Conservation (phyloP, 352 stramenopile species). For the Globisporangium cederbergense region DNA sequence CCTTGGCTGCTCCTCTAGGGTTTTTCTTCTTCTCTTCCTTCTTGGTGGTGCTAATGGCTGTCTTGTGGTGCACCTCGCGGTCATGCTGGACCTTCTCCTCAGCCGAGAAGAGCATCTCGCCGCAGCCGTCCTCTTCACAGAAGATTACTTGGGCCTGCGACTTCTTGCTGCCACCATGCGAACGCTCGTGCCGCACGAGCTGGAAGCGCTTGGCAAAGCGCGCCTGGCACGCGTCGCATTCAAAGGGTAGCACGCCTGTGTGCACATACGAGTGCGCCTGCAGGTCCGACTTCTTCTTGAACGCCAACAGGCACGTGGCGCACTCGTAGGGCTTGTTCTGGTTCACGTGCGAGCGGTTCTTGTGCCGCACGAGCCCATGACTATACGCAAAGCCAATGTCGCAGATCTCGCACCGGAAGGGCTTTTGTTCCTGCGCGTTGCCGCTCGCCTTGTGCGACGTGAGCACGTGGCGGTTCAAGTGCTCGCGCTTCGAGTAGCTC, state of each 20-base stretch:
- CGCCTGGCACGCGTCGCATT: constrained; percentile 54
- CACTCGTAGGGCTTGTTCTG: constrained; percentile 57
- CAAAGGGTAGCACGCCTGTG: constrained; percentile 69
- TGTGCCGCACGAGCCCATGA: constrained; percentile 57
- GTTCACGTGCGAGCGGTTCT: constrained; percentile 46
- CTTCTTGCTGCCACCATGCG: constrained; percentile 23
- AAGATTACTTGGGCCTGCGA: constrained; percentile 44
- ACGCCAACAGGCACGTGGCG: constrained; percentile 50
- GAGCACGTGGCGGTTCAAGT: constrained; percentile 50
- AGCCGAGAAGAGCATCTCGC: constrained; percentile 49
- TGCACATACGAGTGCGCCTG: constrained; percentile 78
- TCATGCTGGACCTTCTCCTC: constrained; percentile 46
- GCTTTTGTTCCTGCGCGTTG: constrained; percentile 28
- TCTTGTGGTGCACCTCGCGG: constrained; percentile 23
- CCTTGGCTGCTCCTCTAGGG: neutral
- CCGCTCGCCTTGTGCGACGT: constrained; percentile 34
- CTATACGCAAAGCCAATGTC: constrained; percentile 62
- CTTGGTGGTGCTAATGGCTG: neutral
- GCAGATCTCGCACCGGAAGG: constrained; percentile 56
- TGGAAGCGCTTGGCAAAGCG: constrained; percentile 66
- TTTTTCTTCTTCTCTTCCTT: constrained; percentile 4
- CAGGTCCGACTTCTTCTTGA: constrained; percentile 81
- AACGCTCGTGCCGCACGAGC: constrained; percentile 45
- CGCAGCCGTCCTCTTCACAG: constrained; percentile 43
- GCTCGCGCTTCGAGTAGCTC: constrained; percentile 62